Evolutionary conservation across 2,329 filamentous ascomycete species (phyloP).

Genomic region (Cladosporium sp.): DNA sequence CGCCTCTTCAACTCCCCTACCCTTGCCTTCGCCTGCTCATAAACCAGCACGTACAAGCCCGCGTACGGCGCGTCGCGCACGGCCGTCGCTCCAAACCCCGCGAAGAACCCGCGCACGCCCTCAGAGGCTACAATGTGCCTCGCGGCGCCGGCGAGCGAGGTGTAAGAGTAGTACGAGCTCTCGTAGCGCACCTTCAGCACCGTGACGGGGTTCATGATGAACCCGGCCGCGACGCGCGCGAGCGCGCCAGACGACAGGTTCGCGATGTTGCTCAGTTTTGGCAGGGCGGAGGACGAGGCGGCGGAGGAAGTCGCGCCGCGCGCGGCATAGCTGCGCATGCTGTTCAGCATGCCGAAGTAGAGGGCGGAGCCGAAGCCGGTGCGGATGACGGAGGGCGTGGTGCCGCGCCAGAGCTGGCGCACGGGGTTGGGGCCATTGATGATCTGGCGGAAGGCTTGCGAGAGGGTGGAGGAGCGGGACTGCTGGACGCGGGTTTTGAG

Average conservation of each 20-base stretch:
- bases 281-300: conserved; percentile 61
- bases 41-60: conserved; percentile 87
- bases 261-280: conserved; percentile 73
- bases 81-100: conserved; percentile 88
- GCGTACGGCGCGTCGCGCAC: conserved; percentile 95
- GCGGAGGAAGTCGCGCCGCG: conserved; percentile 16
- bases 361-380: conserved; percentile 90
- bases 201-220: conserved; percentile 91
- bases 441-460: conserved; percentile 63
- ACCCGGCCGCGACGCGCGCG: conserved; percentile 78
- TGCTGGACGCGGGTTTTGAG: conserved; percentile 96
- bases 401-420: conserved; percentile 81
- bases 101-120: conserved; percentile 79
- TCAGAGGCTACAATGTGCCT: conserved; percentile 67
- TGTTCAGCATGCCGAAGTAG: conserved; percentile 85
- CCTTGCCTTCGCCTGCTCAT: conserved; percentile 72
- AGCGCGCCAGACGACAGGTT: conserved; percentile 81
- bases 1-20: conserved; percentile 38
- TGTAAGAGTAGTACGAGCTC: conserved; percentile 77
- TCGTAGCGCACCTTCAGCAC: conserved; percentile 97
- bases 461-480: conserved; percentile 61
- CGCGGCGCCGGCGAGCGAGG: conserved; percentile 65
- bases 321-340: conserved; percentile 39
- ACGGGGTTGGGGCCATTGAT: conserved; percentile 60
- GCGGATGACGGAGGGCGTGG: conserved; percentile 82